These are phyloP conservation scores for Linnemannia schmuckeri DNA, from an alignment of 192 early-diverging fungal genomes.

Conservation along the genomic window DNA sequence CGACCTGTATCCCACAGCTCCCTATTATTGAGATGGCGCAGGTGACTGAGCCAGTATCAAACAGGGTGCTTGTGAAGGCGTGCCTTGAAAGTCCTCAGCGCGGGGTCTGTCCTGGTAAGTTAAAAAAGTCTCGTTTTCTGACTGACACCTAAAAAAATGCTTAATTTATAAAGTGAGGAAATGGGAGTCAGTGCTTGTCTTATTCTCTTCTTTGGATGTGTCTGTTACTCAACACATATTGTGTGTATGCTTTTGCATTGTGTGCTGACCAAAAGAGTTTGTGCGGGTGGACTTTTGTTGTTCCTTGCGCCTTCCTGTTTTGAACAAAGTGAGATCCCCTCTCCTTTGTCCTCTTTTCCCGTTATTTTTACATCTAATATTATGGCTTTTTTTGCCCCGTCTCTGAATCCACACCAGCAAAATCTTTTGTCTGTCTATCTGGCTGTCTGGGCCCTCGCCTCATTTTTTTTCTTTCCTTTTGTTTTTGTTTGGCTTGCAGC, in stretches of 20 bases:
- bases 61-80: constrained; percentile 32
- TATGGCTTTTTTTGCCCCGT: neutral
- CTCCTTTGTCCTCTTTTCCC: neutral
- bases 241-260: neutral
- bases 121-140: neutral
- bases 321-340: neutral
- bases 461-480: neutral
- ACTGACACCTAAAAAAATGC: neutral
- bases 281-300: constrained; percentile 42
- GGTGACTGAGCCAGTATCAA: constrained; percentile 22
- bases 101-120: constrained; percentile 47
- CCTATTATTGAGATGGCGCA: constrained; percentile 52
- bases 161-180: neutral
- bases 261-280: neutral
- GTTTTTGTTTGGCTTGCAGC: no score
- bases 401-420: neutral
- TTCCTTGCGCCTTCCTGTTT: constrained; percentile 18
- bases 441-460: neutral
- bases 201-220: neutral
- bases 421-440: neutral
- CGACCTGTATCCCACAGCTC: constrained; percentile 41
- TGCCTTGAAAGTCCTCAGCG: constrained; percentile 38
- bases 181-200: neutral
- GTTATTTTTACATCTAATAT: neutral
- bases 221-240: neutral